Conservation (phyloP, 1,284 basidiomycete species). For the Phylloboletellus chloephorus region DNA sequence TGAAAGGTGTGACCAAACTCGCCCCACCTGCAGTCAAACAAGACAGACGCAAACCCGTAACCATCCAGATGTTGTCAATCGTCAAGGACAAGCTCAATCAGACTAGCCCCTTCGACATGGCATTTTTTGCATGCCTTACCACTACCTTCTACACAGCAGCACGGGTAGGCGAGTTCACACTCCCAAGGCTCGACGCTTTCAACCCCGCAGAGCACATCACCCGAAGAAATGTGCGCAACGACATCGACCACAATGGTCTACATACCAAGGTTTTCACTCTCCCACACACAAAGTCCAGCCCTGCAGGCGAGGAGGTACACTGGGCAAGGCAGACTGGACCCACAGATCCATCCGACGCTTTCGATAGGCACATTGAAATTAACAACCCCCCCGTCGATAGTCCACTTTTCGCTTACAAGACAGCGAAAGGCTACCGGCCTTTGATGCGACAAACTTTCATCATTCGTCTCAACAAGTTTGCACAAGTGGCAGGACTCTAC, state of each 20-base stretch:
- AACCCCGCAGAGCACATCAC: background rate
- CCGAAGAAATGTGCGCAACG: background rate
- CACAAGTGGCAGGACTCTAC: background rate
- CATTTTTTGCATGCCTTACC: conserved; percentile 33
- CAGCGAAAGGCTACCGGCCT: background rate
- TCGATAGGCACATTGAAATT: background rate
- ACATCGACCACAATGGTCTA: background rate
- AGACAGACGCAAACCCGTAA: conserved; percentile 24
- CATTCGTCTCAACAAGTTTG: background rate
- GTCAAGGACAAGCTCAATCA: conserved; percentile 20
- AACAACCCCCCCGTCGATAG: background rate
- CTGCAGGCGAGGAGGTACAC: background rate
- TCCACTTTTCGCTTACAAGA: conserved; percentile 1
- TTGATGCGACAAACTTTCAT: background rate
- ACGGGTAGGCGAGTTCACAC: conserved; percentile 35
- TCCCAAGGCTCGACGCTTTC: conserved; percentile 10
- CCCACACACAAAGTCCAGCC: background rate
- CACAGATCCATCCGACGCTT: background rate
- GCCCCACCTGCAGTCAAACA: conserved; percentile 21
- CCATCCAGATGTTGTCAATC: conserved; percentile 10
- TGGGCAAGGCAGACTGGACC: conserved; percentile 4
- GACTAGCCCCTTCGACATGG: conserved; percentile 25
- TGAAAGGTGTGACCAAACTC: conserved; percentile 21
- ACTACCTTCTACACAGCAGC: conserved; percentile 33
- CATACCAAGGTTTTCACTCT: background rate